These are phyloP conservation scores for Pyricularia sp. DNA, from an alignment of 2,329 filamentous ascomycete genomes.

Conservation along the genomic window DNA sequence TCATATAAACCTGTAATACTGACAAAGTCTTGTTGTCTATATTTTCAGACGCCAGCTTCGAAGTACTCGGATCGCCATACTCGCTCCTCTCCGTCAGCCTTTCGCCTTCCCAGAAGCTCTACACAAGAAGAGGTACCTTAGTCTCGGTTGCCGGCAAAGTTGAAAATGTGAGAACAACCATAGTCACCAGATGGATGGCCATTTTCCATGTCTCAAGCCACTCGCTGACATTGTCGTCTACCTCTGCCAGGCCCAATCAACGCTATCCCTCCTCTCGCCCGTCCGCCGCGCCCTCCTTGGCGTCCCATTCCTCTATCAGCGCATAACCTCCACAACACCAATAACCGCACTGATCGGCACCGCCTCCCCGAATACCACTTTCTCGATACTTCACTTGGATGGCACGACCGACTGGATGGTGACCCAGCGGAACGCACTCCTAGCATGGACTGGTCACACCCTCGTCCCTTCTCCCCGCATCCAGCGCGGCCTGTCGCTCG, in stretches of 20 bases:
- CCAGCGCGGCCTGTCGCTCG: constrained; percentile 60
- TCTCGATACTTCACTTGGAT: constrained; percentile 79
- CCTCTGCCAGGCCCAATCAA: constrained; percentile 60
- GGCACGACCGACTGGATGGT: constrained; percentile 94
- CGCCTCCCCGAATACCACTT: constrained; percentile 73
- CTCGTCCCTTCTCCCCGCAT: constrained; percentile 63
- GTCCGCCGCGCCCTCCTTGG: constrained; percentile 67
- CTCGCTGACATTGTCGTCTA: too few species aligned
- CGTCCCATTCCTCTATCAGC: constrained; percentile 90
- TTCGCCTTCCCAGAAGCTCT: constrained; percentile 85
- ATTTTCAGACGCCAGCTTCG: constrained; percentile 72
- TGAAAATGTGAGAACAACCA: constrained; percentile 58
- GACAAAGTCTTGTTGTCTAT: background rate
- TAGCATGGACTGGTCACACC: constrained; percentile 95
- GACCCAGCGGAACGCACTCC: constrained; percentile 68
- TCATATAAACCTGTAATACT: background rate
- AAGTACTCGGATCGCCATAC: constrained; percentile 82
- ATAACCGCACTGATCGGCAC: constrained; percentile 81
- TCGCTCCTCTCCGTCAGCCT: constrained; percentile 88
- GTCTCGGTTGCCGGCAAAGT: constrained; percentile 82
- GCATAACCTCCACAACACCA: constrained; percentile 75
- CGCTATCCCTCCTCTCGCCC: constrained; percentile 74
- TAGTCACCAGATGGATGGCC: background rate
- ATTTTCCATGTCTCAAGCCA: background rate
- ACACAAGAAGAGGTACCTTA: constrained; percentile 81